These are phyloP conservation scores for Craterostigma plantagineum DNA, from an alignment of 257 asterid species.

Conservation along the genomic window DNA sequence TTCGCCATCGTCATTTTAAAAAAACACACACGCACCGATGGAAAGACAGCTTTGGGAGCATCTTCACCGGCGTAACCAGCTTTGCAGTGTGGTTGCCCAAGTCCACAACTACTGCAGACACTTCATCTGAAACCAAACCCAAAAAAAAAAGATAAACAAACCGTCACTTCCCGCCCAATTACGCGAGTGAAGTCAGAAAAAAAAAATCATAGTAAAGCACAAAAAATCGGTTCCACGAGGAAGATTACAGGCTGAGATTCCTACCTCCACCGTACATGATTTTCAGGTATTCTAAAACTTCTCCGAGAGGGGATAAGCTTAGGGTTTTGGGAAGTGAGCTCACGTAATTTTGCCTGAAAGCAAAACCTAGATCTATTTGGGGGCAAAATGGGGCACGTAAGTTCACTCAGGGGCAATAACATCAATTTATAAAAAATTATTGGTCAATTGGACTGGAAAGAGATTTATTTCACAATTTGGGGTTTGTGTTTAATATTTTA, in stretches of 20 bases:
- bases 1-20: too few species aligned
- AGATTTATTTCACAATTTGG: too few species aligned
- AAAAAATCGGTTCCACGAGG: neutral
- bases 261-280: slow-evolving; percentile 25
- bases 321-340: too few species aligned
- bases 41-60: slow-evolving; percentile 98
- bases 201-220: neutral
- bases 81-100: slow-evolving; percentile 96
- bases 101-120: slow-evolving; percentile 86
- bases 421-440: too few species aligned
- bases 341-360: too few species aligned
- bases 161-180: slow-evolving; percentile 6
- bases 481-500: too few species aligned
- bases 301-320: too few species aligned
- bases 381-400: too few species aligned
- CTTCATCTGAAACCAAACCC: slow-evolving; percentile 50
- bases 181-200: neutral
- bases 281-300: neutral
- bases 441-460: too few species aligned
- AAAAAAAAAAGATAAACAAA: too few species aligned
- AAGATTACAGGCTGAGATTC: neutral
- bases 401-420: too few species aligned
- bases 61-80: slow-evolving; percentile 99
- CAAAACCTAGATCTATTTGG: too few species aligned
- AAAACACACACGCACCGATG: slow-evolving; percentile 54